Evolutionary conservation across 2,329 filamentous ascomycete genomes (phyloP).

Genomic region (Davidsoniella neocaledoniae): DNA sequence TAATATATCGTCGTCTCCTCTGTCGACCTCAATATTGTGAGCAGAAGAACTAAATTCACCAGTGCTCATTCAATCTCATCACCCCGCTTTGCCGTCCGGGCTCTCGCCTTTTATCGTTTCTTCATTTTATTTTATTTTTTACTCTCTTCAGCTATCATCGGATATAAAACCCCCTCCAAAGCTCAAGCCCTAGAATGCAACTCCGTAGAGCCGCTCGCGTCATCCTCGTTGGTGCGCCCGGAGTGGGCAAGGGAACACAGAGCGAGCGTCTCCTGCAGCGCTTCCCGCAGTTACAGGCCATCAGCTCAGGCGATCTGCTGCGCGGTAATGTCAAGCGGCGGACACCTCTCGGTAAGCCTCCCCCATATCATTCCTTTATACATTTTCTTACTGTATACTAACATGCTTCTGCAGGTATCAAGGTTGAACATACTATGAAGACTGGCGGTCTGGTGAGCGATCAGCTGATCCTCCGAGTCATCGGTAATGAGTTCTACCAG

Average conservation of each 20-base stretch:
- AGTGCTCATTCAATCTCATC: no score
- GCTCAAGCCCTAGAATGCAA: slow-evolving; percentile 29
- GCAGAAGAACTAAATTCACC: no score
- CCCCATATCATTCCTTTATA: neutral
- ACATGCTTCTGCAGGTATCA: slow-evolving; percentile 45
- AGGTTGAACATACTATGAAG: slow-evolving; percentile 80
- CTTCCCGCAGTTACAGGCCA: slow-evolving; percentile 76
- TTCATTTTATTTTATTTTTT: neutral
- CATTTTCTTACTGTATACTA: neutral
- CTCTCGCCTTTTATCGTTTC: no score
- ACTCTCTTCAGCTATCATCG: neutral
- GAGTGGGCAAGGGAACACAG: slow-evolving; percentile 93
- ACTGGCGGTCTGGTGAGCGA: slow-evolving; percentile 82
- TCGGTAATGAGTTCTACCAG: slow-evolving; percentile 70
- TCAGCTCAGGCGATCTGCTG: slow-evolving; percentile 86
- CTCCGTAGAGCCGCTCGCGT: slow-evolving; percentile 72
- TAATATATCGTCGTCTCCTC: no score
- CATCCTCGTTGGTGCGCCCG: slow-evolving; percentile 90
- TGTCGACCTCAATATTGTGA: no score
- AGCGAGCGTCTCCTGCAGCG: slow-evolving; percentile 71
- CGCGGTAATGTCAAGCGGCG: slow-evolving; percentile 81
- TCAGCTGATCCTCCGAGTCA: slow-evolving; percentile 77
- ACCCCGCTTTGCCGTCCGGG: no score
- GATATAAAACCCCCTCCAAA: neutral
- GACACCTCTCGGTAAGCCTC: slow-evolving; percentile 61